phyloP scores from a whole-genome alignment of 139 green algal genomes.

The Coelastrella sp. region DNA sequence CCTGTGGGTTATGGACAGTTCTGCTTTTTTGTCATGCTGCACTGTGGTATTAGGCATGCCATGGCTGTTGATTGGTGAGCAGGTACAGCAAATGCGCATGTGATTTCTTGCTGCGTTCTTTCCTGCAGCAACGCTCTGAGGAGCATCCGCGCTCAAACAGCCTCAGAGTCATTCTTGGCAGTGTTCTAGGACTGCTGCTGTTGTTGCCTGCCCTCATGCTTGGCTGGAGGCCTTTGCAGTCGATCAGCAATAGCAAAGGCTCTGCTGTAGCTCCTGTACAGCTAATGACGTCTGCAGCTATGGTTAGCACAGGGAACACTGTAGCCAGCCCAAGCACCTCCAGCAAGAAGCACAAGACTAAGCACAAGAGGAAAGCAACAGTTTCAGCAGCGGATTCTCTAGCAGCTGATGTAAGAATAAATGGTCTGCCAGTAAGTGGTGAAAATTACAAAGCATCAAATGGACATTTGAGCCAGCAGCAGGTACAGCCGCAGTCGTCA shows the following conservation, averaged over 20 bases:
- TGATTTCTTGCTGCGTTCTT: too few relatives aligned
- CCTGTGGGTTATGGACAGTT: too few relatives aligned
- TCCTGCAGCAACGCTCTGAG: too few relatives aligned
- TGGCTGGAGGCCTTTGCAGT: background rate
- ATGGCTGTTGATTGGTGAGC: too few relatives aligned
- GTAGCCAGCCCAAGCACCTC: background rate
- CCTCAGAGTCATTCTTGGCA: constrained; percentile 23
- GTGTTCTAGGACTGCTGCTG: constrained; percentile 15
- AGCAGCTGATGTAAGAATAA: too few relatives aligned
- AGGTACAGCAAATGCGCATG: too few relatives aligned
- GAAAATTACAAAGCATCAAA: too few relatives aligned
- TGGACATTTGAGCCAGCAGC: too few relatives aligned
- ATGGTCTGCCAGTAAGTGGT: too few relatives aligned
- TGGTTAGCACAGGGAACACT: background rate
- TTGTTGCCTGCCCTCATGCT: constrained; percentile 16
- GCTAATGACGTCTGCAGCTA: background rate
- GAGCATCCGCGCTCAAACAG: background rate
- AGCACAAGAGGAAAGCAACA: constrained; percentile 2
- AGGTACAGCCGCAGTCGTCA: background rate
- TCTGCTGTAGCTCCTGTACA: background rate
- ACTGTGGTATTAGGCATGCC: too few relatives aligned
- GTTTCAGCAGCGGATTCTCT: background rate
- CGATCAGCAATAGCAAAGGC: constrained; percentile 28
- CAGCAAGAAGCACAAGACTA: constrained; percentile 27
- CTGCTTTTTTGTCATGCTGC: too few relatives aligned